Base-by-base conservation (phyloP, 139 green algal genomes). In the Chlamydomonas sp. region DNA sequence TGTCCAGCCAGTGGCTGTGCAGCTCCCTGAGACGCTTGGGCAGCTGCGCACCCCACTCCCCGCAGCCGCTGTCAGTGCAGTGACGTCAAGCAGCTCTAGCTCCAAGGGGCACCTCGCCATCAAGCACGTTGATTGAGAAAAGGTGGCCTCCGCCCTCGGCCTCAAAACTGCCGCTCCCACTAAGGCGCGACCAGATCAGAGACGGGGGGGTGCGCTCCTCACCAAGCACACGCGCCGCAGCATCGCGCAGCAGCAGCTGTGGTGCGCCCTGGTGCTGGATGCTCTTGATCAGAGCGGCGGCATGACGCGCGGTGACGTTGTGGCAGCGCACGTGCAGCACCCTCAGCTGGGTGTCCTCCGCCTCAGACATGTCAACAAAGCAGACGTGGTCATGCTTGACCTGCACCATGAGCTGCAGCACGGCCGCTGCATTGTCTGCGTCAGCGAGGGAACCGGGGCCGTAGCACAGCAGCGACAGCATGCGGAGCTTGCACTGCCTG, bases 1-100 rank as follows among this genome's bases (percentile, higher is more conserved):
- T 79, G 72, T 43, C 39, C 1, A 84, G 72, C 81, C 81, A 87
- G 70, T 87, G 81, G 61, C 66, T 78, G 72, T 84, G 58, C 54
- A 87, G 43, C 66, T 77, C 20, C 13, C 67, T n/a, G 38, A 87
- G 67, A 2, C 81, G 58, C 0, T 43, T 26, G 3, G 77, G 81
- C 65, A 87, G 75, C 65, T 71, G 10, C 0, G 1, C 6, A 26
- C 77, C 73, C 81, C 81, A 87, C 33, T 34, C 5, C 0, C 59
- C 59, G 24, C 76, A 82, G 3, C 3, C 0, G 3, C 10, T 3
- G 35, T 78, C 76, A 0, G 39, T n/a, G n/a, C 28, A 0, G 65
- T 73, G 2, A 35, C n/a, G 35, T 83, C 76, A 38, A 85, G 67
- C 70, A 85, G 67, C 76, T 83, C 58, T 61, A 85, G 61, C 36